Base-by-base conservation (phyloP, 495 filamentous ascomycete genomes). In the Penicillium tannophilum region DNA sequence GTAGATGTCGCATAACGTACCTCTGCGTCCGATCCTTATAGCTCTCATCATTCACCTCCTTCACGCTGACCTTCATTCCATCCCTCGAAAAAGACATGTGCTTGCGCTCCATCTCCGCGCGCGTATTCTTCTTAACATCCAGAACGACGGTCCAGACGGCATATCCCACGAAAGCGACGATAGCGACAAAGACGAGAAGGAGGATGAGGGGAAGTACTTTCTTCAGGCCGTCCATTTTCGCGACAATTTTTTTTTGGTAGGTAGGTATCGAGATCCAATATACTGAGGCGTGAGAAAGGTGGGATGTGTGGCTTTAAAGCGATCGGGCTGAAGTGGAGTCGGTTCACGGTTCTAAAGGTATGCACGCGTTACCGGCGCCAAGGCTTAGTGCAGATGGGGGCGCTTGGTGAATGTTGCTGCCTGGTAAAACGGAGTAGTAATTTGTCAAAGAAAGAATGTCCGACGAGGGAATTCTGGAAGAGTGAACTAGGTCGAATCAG, bases 21-120 rank as follows among this genome's bases (percentile, higher is more conserved):
- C 85, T 89, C 78, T 96, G 91, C 23, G 89, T 94, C 64, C 75
- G 79, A 74, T 93, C 92, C 66, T 88, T 84, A 74, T 95, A 93
- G 23, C 83, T 82, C 82, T 96, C 93, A 58, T 84, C 82, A 51
- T 79, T 77, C 26, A 92, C 63, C 58, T 93, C 83, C 77, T 88
- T 89, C 48, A 96, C 86, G 19, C 86, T 85, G 43, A 97, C 90
- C 65, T 86, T 88, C 77, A 93, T 76, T 14, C 93, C 93, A 59
- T 95, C 91, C 72, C 89, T 92, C 31, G 89, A 87, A 70, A 95
- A 86, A 31, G 84, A 76, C 28, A 96, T 79, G 67, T 96, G 86
- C 76, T 89, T 90, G 72, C 86, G 83, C 77, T 90, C 89, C 86
- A 97, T 89, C 67, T 89, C 88, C 66, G 86, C 76, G 39, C 77